Conservation (phyloP, 306 rosid species). For the Carpinus fangiana region DNA sequence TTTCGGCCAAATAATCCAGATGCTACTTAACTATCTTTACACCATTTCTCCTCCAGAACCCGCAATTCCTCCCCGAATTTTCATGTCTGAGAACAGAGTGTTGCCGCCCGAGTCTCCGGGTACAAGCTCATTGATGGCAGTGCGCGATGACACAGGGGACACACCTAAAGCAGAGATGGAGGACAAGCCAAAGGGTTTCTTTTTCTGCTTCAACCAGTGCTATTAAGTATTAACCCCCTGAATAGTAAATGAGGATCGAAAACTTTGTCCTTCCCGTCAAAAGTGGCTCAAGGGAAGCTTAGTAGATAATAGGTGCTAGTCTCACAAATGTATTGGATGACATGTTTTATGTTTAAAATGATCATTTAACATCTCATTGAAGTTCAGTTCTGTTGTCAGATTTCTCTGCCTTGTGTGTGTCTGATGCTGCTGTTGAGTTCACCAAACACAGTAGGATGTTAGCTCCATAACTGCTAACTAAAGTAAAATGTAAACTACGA, state of each 20-base stretch:
- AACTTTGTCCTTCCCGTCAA: conserved; percentile 23
- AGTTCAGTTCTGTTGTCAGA: conserved; percentile 30
- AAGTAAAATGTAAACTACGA: neutral
- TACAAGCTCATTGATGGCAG: conserved; percentile 86
- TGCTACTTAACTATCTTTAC: conserved; percentile 79
- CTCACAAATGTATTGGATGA: conserved; percentile 40
- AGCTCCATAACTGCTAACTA: neutral
- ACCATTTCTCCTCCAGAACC: conserved; percentile 68
- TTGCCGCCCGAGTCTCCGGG: conserved; percentile 91
- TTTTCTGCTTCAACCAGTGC: conserved; percentile 86
- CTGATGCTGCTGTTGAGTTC: conserved; percentile 23
- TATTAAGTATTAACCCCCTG: conserved; percentile 63
- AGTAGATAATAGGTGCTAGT: conserved; percentile 40
- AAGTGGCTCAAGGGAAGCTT: conserved; percentile 33
- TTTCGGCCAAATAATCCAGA: conserved; percentile 81
- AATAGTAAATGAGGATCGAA: conserved; percentile 25
- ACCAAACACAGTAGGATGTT: conserved; percentile 16
- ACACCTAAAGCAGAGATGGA: conserved; percentile 67
- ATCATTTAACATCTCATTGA: conserved; percentile 32
- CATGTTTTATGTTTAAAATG: conserved; percentile 38
- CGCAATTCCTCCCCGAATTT: conserved; percentile 61
- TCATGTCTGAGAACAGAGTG: conserved; percentile 66
- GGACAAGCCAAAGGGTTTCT: conserved; percentile 64
- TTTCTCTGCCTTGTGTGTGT: conserved; percentile 27
- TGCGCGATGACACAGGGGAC: conserved; percentile 54